phyloP scores from a whole-genome alignment of 1,284 basidiomycete species.

The Rhizoctonia solani region DNA sequence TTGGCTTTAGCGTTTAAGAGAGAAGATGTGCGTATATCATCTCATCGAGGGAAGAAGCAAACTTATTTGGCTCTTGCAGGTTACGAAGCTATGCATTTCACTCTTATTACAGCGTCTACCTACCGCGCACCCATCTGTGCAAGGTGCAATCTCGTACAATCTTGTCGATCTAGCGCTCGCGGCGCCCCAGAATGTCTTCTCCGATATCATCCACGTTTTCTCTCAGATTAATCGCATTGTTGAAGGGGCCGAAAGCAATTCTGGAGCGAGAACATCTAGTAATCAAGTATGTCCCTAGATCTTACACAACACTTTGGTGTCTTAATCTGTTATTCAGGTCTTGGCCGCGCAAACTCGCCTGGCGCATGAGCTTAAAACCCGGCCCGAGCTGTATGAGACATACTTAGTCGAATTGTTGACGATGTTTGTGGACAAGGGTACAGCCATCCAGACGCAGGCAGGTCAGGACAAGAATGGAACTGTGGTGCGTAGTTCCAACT shows the following conservation, averaged over 20 bases:
- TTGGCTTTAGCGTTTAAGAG: conserved; percentile 80
- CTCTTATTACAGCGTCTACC: conserved; percentile 91
- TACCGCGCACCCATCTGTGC: conserved; percentile 80
- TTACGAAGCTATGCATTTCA: conserved; percentile 83
- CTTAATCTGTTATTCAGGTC: conserved; percentile 53
- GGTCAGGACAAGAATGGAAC: conserved; percentile 40
- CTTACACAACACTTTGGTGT: conserved; percentile 37
- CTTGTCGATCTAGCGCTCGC: conserved; percentile 86
- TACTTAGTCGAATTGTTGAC: conserved; percentile 87
- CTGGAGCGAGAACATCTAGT: conserved; percentile 80
- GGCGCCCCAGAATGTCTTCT: conserved; percentile 76
- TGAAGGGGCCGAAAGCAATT: conserved; percentile 68
- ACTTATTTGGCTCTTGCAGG: conserved; percentile 49
- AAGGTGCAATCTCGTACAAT: conserved; percentile 89
- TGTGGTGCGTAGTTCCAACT: conserved; percentile 17
- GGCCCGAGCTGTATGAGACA: conserved; percentile 74
- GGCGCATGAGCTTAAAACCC: conserved; percentile 71
- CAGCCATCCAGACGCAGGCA: conserved; percentile 81
- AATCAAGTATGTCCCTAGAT: conserved; percentile 64
- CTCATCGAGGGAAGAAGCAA: neutral
- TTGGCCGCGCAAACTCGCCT: conserved; percentile 87
- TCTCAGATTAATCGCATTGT: conserved; percentile 76
- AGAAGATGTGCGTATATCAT: conserved; percentile 63
- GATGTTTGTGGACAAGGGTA: conserved; percentile 89
- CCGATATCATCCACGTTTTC: conserved; percentile 84